Percentiles rank a stretch among this genome's conserved stretches.
Evolutionary conservation across 139 green algal genomes (phyloP).

Genomic region (Closterium sp.): DNA sequence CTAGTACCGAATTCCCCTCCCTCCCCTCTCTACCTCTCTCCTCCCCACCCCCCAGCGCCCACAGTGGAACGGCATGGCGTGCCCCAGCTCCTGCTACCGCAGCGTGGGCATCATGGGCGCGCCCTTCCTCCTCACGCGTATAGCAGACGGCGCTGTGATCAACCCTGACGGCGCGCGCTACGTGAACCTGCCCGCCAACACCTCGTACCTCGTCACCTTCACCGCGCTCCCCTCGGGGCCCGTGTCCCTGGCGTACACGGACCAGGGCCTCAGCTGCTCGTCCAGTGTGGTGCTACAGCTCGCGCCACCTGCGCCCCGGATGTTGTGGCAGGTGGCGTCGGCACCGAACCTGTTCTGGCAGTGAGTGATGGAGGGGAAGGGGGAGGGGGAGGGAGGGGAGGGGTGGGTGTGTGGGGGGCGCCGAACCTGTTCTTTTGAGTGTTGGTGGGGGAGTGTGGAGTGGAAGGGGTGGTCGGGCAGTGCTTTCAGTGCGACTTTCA

Average conservation of each 20-base stretch:
- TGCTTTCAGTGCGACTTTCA: background rate
- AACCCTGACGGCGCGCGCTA: background rate
- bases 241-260: background rate
- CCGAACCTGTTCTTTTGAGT: too few species aligned
- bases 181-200: background rate
- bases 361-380: background rate
- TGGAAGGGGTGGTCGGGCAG: background rate
- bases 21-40: background rate
- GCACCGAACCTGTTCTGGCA: conserved; percentile 3
- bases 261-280: background rate
- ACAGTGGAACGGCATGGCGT: background rate
- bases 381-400: background rate
- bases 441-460: background rate
- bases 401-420: background rate
- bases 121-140: background rate
- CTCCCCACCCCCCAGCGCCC: background rate
- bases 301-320: background rate
- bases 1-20: too few species aligned
- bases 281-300: background rate
- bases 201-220: background rate
- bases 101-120: background rate
- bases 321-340: background rate
- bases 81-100: background rate
- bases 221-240: background rate
- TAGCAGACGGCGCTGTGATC: background rate